Percentiles rank a stretch among this genome's conserved stretches.
Conservation (phyloP, 2,329 filamentous ascomycete genomes). For the Simplicillium sp. region DNA sequence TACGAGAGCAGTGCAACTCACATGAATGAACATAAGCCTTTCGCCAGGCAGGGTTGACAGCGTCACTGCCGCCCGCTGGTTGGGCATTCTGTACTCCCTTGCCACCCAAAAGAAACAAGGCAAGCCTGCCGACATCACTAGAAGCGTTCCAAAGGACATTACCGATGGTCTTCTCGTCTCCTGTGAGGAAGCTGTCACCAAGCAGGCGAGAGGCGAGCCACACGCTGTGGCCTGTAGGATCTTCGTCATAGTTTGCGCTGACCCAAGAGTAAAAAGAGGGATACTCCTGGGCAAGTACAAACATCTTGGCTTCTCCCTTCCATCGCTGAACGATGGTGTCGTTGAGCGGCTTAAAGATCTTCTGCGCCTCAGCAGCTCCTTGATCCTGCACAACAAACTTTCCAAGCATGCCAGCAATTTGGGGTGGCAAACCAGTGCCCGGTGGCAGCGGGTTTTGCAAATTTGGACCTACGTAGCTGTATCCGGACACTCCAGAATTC, state of each 20-base stretch:
- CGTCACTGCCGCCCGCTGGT: constrained; percentile 33
- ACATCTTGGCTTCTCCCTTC: constrained; percentile 16
- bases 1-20: constrained; percentile 9
- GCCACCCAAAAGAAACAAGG: constrained; percentile 31
- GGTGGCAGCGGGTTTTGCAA: constrained; percentile 24
- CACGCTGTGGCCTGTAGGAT: constrained; percentile 21
- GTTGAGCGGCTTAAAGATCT: constrained; percentile 24
- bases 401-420: constrained; percentile 24
- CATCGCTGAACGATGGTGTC: constrained; percentile 26
- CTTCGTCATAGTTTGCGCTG: constrained; percentile 22
- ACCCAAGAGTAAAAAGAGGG: constrained; percentile 28
- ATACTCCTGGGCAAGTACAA: constrained; percentile 12
- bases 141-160: constrained; percentile 23
- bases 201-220: constrained; percentile 35
- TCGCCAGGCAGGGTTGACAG: constrained; percentile 37
- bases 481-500: constrained; percentile 41
- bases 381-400: constrained; percentile 25
- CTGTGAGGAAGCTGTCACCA: constrained; percentile 4
- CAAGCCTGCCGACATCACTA: constrained; percentile 11
- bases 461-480: constrained; percentile 26
- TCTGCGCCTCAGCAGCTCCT: constrained; percentile 13
- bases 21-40: constrained; percentile 26
- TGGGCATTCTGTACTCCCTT: constrained; percentile 32
- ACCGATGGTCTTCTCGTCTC: constrained; percentile 20
- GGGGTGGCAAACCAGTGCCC: constrained; percentile 18